A percentile compares a stretch with the other conserved stretches of the same genome.
Conservation (phyloP, 176 grass and related monocot species). For the Triticum monococcum region DNA sequence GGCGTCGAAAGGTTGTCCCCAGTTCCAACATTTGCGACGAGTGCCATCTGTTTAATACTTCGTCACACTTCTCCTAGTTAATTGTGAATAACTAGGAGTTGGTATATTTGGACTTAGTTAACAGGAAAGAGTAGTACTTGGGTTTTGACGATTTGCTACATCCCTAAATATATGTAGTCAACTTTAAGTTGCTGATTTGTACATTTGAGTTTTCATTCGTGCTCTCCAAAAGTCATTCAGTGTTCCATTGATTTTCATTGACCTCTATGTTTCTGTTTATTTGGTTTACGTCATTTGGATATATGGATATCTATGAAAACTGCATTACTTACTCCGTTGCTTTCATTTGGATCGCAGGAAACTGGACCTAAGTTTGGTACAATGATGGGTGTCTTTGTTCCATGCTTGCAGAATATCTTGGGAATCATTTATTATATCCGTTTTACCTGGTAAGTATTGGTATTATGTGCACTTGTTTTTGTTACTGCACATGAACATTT, state of each 20-base stretch:
- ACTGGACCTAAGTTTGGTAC: slow-evolving; percentile 78
- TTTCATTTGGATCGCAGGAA: slow-evolving; percentile 44
- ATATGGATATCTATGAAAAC: neutral
- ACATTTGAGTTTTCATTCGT: neutral
- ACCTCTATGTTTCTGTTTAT: neutral
- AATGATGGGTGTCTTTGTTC: slow-evolving; percentile 97
- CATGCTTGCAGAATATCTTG: slow-evolving; percentile 96
- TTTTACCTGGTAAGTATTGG: slow-evolving; percentile 72
- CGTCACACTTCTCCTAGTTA: neutral
- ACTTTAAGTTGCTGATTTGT: neutral
- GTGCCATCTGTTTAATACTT: neutral
- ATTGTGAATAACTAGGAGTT: slow-evolving; percentile 10
- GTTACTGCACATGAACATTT: neutral
- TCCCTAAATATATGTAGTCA: neutral
- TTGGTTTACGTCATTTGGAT: slow-evolving; percentile 1
- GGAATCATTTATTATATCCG: slow-evolving; percentile 99
- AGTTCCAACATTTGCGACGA: slow-evolving; percentile 11
- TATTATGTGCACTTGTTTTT: neutral
- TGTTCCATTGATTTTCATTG: slow-evolving; percentile 10
- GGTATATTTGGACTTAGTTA: neutral
- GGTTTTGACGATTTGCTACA: neutral
- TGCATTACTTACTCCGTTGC: neutral
- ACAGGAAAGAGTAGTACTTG: too few species aligned
- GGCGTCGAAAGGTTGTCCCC: slow-evolving; percentile 56
- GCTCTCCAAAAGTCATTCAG: neutral